A percentile compares a stretch with the other conserved stretches of the same genome.
These are phyloP conservation scores for Remersonia thermophila DNA, from an alignment of 2,329 filamentous ascomycete species.

Conservation along the genomic window DNA sequence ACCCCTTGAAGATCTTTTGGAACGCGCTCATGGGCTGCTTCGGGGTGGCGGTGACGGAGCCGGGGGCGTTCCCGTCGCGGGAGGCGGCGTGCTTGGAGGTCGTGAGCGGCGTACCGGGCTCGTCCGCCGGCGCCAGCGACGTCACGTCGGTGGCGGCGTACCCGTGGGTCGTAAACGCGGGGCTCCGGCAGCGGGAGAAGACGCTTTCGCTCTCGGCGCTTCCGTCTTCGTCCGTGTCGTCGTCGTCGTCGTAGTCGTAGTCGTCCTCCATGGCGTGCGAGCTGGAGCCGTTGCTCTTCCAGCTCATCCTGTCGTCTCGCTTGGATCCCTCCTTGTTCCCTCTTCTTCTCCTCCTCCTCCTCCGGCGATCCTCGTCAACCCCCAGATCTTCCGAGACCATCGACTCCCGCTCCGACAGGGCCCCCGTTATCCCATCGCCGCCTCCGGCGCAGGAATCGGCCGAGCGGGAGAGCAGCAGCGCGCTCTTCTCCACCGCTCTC, in stretches of 20 bases:
- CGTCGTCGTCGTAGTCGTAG: slow-evolving; percentile 21
- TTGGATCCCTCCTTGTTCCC: slow-evolving; percentile 1
- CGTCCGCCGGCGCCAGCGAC: slow-evolving; percentile 9
- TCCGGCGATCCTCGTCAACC: slow-evolving; percentile 37
- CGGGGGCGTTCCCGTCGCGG: background rate
- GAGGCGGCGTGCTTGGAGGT: too few species aligned
- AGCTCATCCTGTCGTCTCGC: slow-evolving; percentile 6
- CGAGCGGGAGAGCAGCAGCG: slow-evolving; percentile 1
- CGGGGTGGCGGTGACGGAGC: slow-evolving; percentile 12
- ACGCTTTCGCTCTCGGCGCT: slow-evolving; percentile 38
- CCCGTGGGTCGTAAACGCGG: slow-evolving; percentile 16
- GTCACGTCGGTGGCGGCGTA: slow-evolving; percentile 9
- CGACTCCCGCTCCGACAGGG: slow-evolving; percentile 20
- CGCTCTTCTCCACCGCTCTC: slow-evolving; percentile 26
- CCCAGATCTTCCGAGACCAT: slow-evolving; percentile 40
- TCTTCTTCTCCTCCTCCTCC: slow-evolving; percentile 25
- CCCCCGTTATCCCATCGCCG: background rate
- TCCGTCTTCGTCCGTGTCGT: slow-evolving; percentile 39
- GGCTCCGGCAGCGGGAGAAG: slow-evolving; percentile 49
- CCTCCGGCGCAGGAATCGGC: background rate
- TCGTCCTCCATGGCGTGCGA: slow-evolving; percentile 38
- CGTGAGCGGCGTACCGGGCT: slow-evolving; percentile 2
- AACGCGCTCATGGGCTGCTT: slow-evolving; percentile 29
- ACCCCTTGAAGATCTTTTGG: slow-evolving; percentile 35
- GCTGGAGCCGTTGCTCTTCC: slow-evolving; percentile 32